phyloP scores from a whole-genome alignment of 2,329 filamentous ascomycete genomes.

The Trichoderma sp. region DNA sequence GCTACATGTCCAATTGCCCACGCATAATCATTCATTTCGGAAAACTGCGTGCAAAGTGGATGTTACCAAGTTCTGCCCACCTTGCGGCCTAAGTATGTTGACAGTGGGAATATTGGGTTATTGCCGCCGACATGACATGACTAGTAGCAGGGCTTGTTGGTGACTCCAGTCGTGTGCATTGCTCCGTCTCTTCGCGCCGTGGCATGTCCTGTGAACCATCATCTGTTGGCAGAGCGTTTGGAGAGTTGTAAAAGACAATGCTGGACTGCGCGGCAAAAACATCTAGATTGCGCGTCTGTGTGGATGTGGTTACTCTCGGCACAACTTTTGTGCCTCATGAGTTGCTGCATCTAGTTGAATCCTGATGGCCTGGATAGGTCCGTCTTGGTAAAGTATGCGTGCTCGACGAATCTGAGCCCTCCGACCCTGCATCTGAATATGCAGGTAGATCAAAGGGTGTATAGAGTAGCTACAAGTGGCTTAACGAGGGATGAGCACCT shows the following conservation, averaged over 20 bases:
- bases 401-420: conserved; percentile 7
- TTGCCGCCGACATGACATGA: conserved; percentile 9
- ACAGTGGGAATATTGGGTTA: not conserved
- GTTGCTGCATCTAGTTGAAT: not conserved
- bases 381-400: not conserved
- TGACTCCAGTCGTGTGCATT: not conserved
- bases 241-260: not conserved
- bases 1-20: not conserved
- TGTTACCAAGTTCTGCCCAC: not conserved
- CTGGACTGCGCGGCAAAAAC: not conserved
- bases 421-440: conserved; percentile 6
- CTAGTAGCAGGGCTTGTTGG: not conserved
- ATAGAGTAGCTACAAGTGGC: conserved; percentile 15
- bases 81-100: not conserved
- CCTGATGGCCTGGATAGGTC: not conserved
- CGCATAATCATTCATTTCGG: conserved; percentile 6
- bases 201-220: not conserved
- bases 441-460: conserved; percentile 17
- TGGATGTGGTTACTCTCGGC: not conserved
- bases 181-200: not conserved
- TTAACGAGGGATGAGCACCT: conserved; percentile 15
- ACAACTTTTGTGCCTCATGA: not conserved
- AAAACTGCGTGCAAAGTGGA: conserved; percentile 3
- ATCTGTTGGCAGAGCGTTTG: not conserved
- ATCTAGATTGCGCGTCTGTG: not conserved